Conservation (phyloP, 345 rosid species). For the Microcos paniculata region DNA sequence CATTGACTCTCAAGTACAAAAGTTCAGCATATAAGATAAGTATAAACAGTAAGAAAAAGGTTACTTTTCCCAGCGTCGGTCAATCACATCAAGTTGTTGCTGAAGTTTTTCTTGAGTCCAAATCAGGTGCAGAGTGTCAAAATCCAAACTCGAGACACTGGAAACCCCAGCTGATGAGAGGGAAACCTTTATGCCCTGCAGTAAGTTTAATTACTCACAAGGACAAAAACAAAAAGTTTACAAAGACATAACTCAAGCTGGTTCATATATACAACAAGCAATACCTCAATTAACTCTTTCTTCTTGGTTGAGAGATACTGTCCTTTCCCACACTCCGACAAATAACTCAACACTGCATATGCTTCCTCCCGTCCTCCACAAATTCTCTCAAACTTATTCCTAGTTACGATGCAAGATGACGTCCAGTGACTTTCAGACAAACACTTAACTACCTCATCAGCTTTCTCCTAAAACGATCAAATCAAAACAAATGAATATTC, state of each 20-base stretch:
- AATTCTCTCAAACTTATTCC: conserved; percentile 53
- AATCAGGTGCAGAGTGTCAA: conserved; percentile 68
- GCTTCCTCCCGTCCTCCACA: conserved; percentile 71
- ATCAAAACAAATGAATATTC: conserved; percentile 11
- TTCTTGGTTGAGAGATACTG: conserved; percentile 45
- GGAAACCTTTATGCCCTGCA: conserved; percentile 84
- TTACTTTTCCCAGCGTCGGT: conserved; percentile 71
- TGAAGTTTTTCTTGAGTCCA: conserved; percentile 86
- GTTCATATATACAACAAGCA: not conserved
- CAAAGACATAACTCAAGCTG: not conserved
- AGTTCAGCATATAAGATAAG: conserved; percentile 1
- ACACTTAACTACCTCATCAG: conserved; percentile 36
- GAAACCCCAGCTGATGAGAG: conserved; percentile 54
- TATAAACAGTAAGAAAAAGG: conserved; percentile 4
- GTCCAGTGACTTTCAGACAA: conserved; percentile 63
- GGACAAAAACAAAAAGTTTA: not conserved
- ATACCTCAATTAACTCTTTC: conserved; percentile 73
- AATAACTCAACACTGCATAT: conserved; percentile 61
- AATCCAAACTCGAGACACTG: conserved; percentile 58
- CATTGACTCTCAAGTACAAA: not conserved
- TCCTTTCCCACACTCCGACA: conserved; percentile 63
- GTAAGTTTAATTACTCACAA: conserved; percentile 9
- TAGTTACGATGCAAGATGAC: conserved; percentile 60
- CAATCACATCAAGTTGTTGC: conserved; percentile 65
- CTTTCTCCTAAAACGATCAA: conserved; percentile 43